These are phyloP conservation scores for Dioszegia aurantiaca DNA, from an alignment of 768 basidiomycete species.

Conservation along the genomic window DNA sequence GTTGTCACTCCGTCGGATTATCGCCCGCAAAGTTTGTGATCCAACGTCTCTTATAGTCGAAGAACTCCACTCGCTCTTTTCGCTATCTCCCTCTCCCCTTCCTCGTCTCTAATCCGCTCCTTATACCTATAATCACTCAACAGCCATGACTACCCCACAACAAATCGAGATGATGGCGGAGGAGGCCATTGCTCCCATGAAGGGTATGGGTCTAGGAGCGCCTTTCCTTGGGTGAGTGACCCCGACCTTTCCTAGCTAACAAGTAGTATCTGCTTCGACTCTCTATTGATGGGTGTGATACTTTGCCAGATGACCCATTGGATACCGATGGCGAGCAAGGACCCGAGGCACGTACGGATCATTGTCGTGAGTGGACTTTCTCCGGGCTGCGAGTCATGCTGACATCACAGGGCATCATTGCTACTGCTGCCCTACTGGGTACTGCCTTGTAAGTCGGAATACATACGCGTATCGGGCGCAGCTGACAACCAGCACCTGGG, in stretches of 20 bases:
- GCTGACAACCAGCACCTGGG: conserved; percentile 8
- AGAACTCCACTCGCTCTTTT: too few relatives aligned
- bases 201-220: neutral
- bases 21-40: too few relatives aligned
- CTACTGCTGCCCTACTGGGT: neutral
- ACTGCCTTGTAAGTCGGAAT: conserved; percentile 3
- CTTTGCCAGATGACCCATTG: conserved; percentile 9
- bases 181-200: neutral
- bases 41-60: too few relatives aligned
- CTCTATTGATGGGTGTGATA: conserved; percentile 4
- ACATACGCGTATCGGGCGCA: neutral
- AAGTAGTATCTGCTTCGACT: conserved; percentile 6
- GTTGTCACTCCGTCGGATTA: too few relatives aligned
- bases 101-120: neutral
- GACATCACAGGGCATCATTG: neutral
- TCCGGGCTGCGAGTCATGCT: neutral
- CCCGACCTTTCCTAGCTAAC: too few relatives aligned
- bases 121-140: neutral
- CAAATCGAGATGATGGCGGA: conserved; percentile 4
- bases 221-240: conserved; percentile 11
- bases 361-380: conserved; percentile 6
- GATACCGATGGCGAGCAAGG: conserved; percentile 6
- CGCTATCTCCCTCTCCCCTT: neutral
- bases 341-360: neutral
- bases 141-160: neutral